phyloP scores from a whole-genome alignment of 257 asterid species.

The Primulina huaijiensis region DNA sequence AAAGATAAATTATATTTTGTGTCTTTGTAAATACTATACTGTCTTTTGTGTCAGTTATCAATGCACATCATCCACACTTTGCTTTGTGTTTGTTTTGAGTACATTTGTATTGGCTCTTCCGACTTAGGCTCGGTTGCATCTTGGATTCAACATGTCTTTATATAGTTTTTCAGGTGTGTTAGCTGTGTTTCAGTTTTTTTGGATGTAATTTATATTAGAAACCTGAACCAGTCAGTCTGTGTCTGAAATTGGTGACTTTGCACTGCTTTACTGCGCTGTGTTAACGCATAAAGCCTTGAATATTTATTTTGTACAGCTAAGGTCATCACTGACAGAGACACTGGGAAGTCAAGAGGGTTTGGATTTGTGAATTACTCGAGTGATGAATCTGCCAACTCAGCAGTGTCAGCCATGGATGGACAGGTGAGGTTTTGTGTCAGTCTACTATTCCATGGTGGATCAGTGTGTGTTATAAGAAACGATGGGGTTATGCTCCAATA shows the following conservation, averaged over 20 bases:
- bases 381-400: constrained; percentile 57
- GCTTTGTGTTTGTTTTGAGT: background rate
- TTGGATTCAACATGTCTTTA: background rate
- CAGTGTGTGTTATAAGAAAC: too few relatives aligned
- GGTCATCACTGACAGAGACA: constrained; percentile 70
- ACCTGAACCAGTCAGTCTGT: background rate
- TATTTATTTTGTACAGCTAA: constrained; percentile 41
- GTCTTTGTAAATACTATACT: background rate
- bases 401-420: constrained; percentile 82
- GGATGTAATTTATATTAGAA: background rate
- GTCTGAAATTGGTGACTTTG: background rate
- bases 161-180: background rate
- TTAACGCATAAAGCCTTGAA: background rate
- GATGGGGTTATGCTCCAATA: background rate
- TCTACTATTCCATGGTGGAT: background rate
- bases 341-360: constrained; percentile 76
- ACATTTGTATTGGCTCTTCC: too few relatives aligned
- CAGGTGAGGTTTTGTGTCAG: constrained; percentile 43
- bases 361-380: constrained; percentile 65
- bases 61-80: background rate
- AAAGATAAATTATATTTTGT: too few relatives aligned
- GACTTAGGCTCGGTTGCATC: too few relatives aligned
- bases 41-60: background rate
- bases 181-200: background rate
- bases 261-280: background rate